Evolutionary conservation across 352 stramenopile genomes (phyloP).

Genomic region (Elongisporangium undulatum): DNA sequence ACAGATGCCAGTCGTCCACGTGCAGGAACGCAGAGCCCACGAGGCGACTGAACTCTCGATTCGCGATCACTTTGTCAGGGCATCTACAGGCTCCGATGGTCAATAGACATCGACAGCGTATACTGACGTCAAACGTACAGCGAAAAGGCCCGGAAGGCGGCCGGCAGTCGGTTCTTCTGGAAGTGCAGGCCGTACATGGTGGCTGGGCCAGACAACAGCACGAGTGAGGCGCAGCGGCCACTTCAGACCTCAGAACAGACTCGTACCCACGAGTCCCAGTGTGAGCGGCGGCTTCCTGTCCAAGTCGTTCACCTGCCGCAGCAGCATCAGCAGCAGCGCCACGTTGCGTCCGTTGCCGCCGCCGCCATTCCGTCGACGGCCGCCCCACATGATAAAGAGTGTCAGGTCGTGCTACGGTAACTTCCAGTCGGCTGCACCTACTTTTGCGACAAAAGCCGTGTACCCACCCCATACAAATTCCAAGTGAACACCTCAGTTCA

Average conservation of each 20-base stretch:
- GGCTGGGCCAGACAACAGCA: conserved; percentile 9
- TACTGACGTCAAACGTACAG: conserved; percentile 26
- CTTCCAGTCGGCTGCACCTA: too few species aligned
- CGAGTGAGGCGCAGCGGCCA: not conserved
- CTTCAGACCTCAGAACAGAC: not conserved
- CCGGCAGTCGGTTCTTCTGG: conserved; percentile 33
- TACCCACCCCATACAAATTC: too few species aligned
- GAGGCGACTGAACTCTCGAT: conserved; percentile 36
- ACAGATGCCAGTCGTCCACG: conserved; percentile 81
- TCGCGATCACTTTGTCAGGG: conserved; percentile 43
- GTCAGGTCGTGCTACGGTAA: too few species aligned
- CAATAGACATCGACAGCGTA: not conserved
- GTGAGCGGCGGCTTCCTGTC: conserved; percentile 62
- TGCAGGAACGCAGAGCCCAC: conserved; percentile 80
- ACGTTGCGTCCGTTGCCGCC: conserved; percentile 12
- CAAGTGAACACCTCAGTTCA: too few species aligned
- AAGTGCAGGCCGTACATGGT: conserved; percentile 58
- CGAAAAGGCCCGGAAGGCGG: conserved; percentile 30
- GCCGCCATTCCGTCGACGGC: not conserved
- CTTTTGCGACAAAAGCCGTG: too few species aligned
- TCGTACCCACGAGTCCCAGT: conserved; percentile 33
- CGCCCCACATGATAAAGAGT: not conserved
- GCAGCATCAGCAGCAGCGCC: conserved; percentile 28
- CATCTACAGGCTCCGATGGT: conserved; percentile 39
- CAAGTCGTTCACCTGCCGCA: conserved; percentile 45